Conservation (phyloP, 2,329 filamentous ascomycete species). For the Colletotrichum sp. region DNA sequence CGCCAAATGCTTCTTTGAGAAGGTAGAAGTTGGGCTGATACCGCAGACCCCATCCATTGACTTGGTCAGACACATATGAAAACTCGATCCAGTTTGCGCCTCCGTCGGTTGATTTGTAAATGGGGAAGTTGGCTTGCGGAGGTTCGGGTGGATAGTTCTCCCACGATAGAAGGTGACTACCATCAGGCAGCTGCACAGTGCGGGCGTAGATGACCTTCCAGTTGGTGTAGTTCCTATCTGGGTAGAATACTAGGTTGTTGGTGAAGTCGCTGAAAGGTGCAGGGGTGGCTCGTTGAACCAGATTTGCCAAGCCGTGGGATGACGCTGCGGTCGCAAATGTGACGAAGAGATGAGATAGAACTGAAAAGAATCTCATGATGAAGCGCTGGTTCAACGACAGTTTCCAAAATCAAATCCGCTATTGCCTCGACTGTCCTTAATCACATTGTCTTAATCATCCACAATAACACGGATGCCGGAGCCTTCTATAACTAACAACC, state of each 20-base stretch:
- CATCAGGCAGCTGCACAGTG: background rate
- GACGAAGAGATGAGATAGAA: background rate
- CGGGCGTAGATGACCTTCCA: background rate
- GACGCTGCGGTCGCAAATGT: background rate
- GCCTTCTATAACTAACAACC: background rate
- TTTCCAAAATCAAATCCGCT: background rate
- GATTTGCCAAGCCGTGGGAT: background rate
- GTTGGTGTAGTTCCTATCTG: background rate
- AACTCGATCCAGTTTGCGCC: constrained; percentile 67
- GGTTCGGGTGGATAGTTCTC: constrained; percentile 62
- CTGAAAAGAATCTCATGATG: background rate
- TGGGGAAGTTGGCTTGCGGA: constrained; percentile 58
- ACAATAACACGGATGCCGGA: background rate
- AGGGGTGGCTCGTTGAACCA: background rate
- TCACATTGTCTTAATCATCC: background rate
- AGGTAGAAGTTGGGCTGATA: constrained; percentile 74
- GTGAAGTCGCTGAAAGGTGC: background rate
- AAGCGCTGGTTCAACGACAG: background rate
- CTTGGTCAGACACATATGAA: constrained; percentile 65
- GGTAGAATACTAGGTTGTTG: background rate
- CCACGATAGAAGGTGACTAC: constrained; percentile 50
- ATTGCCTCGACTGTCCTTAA: background rate
- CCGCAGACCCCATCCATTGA: constrained; percentile 67
- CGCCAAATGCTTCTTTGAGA: constrained; percentile 61
- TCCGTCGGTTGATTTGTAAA: constrained; percentile 54